Conservation (phyloP, 2,329 filamentous ascomycete species). For the Pseudogymnoascus sp. region DNA sequence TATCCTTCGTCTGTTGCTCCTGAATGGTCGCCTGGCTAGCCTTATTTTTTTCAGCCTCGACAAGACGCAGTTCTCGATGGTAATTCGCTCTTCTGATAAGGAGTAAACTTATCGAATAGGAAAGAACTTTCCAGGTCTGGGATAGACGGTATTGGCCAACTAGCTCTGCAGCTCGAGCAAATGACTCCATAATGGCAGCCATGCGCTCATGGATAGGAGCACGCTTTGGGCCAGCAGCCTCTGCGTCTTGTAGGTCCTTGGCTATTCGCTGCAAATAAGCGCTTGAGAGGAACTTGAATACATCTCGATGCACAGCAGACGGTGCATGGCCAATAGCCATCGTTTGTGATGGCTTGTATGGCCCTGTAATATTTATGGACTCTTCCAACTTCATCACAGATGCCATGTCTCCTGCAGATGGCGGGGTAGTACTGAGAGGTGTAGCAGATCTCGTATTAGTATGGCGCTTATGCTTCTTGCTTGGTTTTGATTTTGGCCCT, state of each 20-base stretch:
- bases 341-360: slow-evolving; percentile 52
- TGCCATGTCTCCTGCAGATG: slow-evolving; percentile 32
- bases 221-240: slow-evolving; percentile 26
- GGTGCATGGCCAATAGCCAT: slow-evolving; percentile 56
- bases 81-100: slow-evolving; percentile 49
- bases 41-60: slow-evolving; percentile 31
- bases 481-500: slow-evolving; percentile 35
- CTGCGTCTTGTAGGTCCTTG: neutral
- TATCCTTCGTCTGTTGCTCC: slow-evolving; percentile 10
- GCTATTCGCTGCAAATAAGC: slow-evolving; percentile 49
- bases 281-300: slow-evolving; percentile 50
- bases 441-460: slow-evolving; percentile 38
- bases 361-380: slow-evolving; percentile 49
- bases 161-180: slow-evolving; percentile 49
- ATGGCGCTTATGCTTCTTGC: slow-evolving; percentile 35
- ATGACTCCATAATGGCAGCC: slow-evolving; percentile 45
- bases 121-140: slow-evolving; percentile 57
- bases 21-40: slow-evolving; percentile 12
- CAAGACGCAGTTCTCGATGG: slow-evolving; percentile 45
- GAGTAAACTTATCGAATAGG: slow-evolving; percentile 48
- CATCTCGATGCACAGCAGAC: slow-evolving; percentile 40
- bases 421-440: slow-evolving; percentile 48
- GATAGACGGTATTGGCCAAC: slow-evolving; percentile 52
- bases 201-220: slow-evolving; percentile 43
- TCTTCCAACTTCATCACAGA: slow-evolving; percentile 48